A percentile compares a stretch with the other conserved stretches of the same genome.
Evolutionary conservation across 139 green algal genomes (phyloP).

Genomic region (Closterium sp.): DNA sequence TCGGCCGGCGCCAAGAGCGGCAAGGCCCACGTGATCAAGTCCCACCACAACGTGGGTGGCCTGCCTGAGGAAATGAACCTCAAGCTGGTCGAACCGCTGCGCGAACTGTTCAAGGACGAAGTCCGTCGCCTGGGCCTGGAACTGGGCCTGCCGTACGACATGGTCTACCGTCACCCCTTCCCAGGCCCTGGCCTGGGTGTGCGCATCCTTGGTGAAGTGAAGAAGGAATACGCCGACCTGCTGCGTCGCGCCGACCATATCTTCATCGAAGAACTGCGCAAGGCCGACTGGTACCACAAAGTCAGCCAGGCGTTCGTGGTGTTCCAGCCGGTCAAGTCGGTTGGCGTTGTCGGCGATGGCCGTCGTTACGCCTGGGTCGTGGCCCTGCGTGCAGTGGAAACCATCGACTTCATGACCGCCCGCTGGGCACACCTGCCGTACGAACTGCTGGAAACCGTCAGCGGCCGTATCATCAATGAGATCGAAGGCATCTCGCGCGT

Average conservation of each 20-base stretch:
- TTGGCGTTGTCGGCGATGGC: conserved; percentile 82
- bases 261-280: conserved; percentile 89
- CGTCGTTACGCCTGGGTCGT: conserved; percentile 94
- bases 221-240: not conserved
- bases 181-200: conserved; percentile 93
- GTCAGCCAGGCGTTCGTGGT: conserved; percentile 99
- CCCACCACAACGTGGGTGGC: conserved; percentile 98
- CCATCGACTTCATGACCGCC: too few relatives aligned
- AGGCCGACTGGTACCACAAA: conserved; percentile 90
- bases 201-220: conserved; percentile 89
- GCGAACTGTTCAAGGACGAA: conserved; percentile 96
- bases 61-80: conserved; percentile 95
- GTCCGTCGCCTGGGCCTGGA: conserved; percentile 59
- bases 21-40: conserved; percentile 98
- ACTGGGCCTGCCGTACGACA: conserved; percentile 69
- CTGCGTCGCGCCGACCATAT: conserved; percentile 86
- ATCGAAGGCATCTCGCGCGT: too few relatives aligned
- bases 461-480: too few relatives aligned
- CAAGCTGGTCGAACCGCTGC: conserved; percentile 92
- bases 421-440: too few relatives aligned
- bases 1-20: conserved; percentile 87
- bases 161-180: conserved; percentile 97
- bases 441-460: too few relatives aligned
- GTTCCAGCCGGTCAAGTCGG: conserved; percentile 85
- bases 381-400: conserved; percentile 73